Percentiles rank a stretch among this genome's conserved stretches.
Evolutionary conservation across 257 asterid genomes (phyloP).

Genomic region (Euphrasia confusa): DNA sequence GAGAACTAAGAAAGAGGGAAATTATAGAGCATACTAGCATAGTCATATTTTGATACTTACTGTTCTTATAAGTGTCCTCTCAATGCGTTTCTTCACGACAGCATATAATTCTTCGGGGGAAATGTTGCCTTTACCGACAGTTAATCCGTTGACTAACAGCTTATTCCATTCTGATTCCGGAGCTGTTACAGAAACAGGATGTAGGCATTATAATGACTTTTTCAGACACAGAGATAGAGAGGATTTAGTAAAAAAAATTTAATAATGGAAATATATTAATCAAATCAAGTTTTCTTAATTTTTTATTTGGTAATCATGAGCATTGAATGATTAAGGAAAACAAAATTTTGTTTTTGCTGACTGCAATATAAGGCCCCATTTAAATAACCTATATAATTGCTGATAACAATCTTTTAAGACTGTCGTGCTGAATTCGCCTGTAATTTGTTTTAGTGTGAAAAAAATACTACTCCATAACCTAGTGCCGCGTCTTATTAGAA

Average conservation of each 20-base stretch:
- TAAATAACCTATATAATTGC: too few relatives aligned
- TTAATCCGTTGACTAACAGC: conserved; percentile 64
- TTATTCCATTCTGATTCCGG: conserved; percentile 80
- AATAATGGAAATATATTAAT: background rate
- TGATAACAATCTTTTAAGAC: too few relatives aligned
- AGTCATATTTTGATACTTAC: conserved; percentile 34
- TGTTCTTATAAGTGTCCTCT: conserved; percentile 81
- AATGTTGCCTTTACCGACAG: conserved; percentile 69
- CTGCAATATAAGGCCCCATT: too few relatives aligned
- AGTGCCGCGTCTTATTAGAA: too few relatives aligned
- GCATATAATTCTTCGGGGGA: conserved; percentile 57
- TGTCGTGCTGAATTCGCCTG: too few relatives aligned
- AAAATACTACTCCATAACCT: too few relatives aligned
- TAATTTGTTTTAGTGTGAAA: too few relatives aligned
- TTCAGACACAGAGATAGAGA: conserved; percentile 5
- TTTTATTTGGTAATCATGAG: too few relatives aligned
- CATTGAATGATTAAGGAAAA: too few relatives aligned
- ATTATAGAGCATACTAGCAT: background rate
- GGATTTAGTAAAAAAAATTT: conserved; percentile 5
- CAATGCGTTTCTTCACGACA: conserved; percentile 82
- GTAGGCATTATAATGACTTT: background rate
- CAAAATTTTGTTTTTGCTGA: too few relatives aligned
- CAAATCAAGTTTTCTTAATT: too few relatives aligned
- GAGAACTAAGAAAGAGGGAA: background rate
- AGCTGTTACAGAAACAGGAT: conserved; percentile 44